Percentiles rank a stretch among this genome's conserved stretches.
Evolutionary conservation across 768 basidiomycete species (phyloP).

Genomic region (Pulveroboletus sp.): DNA sequence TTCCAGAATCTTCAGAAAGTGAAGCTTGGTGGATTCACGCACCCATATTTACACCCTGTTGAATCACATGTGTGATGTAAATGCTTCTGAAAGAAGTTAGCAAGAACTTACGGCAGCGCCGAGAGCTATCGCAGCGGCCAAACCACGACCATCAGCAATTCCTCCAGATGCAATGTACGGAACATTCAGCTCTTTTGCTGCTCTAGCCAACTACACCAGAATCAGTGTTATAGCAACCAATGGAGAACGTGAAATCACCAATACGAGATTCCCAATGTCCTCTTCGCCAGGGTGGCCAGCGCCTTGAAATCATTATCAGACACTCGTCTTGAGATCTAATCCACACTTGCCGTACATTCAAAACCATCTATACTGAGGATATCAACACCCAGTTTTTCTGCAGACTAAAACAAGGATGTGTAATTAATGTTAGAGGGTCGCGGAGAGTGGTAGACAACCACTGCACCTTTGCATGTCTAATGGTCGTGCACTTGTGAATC

Average conservation of each 20-base stretch:
- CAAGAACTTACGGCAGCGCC: conserved; percentile 64
- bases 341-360: conserved; percentile 56
- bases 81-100: neutral
- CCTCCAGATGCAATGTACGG: conserved; percentile 93
- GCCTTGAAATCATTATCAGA: conserved; percentile 42
- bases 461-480: conserved; percentile 76
- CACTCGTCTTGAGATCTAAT: neutral
- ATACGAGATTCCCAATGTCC: conserved; percentile 81
- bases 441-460: conserved; percentile 24
- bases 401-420: conserved; percentile 36
- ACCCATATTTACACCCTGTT: conserved; percentile 85
- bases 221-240: neutral
- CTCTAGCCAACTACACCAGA: conserved; percentile 66
- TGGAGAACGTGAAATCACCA: conserved; percentile 42
- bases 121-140: conserved; percentile 76
- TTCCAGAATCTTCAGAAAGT: neutral
- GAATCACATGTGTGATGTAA: neutral
- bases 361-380: conserved; percentile 87
- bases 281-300: conserved; percentile 95
- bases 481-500: conserved; percentile 87
- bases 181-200: conserved; percentile 74
- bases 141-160: conserved; percentile 79
- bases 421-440: neutral
- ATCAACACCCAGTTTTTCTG: conserved; percentile 80
- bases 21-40: neutral